Evolutionary conservation across 768 basidiomycete species (phyloP).

Genomic region (Leccinum olivaceopallidum): DNA sequence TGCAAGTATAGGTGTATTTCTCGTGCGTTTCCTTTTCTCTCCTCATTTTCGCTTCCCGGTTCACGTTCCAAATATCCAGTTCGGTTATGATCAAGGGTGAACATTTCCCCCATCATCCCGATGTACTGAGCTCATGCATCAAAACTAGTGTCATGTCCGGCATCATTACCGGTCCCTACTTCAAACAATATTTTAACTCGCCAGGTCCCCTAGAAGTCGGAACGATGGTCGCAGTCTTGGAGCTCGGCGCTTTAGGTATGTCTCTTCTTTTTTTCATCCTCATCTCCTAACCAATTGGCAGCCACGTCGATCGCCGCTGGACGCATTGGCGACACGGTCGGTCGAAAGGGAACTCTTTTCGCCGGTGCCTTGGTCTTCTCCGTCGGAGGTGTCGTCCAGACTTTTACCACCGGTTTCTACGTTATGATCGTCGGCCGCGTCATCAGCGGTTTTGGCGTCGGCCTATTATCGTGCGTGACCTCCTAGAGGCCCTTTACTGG

Average conservation of each 20-base stretch:
- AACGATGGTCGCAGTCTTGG: conserved; percentile 95
- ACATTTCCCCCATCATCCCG: conserved; percentile 7
- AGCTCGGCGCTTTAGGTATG: conserved; percentile 88
- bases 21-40: conserved; percentile 48
- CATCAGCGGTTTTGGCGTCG: conserved; percentile 87
- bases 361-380: conserved; percentile 83
- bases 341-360: conserved; percentile 82
- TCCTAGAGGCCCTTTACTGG: not conserved
- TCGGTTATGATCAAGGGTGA: conserved; percentile 88
- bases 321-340: conserved; percentile 82
- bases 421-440: conserved; percentile 84
- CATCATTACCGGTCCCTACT: conserved; percentile 86
- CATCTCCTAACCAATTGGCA: conserved; percentile 29
- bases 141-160: conserved; percentile 79
- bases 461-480: conserved; percentile 73
- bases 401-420: conserved; percentile 75
- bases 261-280: conserved; percentile 5
- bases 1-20: conserved; percentile 81
- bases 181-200: conserved; percentile 77
- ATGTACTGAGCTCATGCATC: conserved; percentile 7
- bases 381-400: conserved; percentile 83
- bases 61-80: conserved; percentile 40
- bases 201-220: conserved; percentile 76
- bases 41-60: conserved; percentile 1
- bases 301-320: conserved; percentile 91